phyloP scores from a whole-genome alignment of 2,329 filamentous ascomycete species.

The Elsinoe batatas region DNA sequence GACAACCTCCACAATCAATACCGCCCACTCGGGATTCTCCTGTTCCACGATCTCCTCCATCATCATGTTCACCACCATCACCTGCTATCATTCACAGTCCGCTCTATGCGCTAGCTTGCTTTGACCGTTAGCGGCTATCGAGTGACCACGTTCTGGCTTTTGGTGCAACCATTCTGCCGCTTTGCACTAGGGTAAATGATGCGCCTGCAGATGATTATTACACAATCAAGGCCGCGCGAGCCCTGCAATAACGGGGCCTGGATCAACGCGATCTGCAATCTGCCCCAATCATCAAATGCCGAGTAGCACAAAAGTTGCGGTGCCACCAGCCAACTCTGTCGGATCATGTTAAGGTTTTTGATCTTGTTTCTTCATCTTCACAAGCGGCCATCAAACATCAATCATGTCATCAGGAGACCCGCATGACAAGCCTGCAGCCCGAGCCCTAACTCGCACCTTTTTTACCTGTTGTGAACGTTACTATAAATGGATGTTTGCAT shows the following conservation, averaged over 20 bases:
- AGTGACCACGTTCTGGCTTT: background rate
- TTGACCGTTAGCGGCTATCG: background rate
- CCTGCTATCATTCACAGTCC: background rate
- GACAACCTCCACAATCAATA: background rate
- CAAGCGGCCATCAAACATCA: background rate
- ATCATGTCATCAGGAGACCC: conserved; percentile 2
- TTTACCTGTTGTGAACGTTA: conserved; percentile 2
- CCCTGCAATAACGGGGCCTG: background rate
- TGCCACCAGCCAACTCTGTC: background rate
- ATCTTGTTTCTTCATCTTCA: background rate
- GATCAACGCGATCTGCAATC: conserved; percentile 5
- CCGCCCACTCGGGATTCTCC: background rate
- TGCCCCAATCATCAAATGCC: conserved; percentile 8
- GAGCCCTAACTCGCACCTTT: conserved; percentile 7
- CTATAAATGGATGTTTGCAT: conserved; percentile 6
- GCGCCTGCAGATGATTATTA: background rate
- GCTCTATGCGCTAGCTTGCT: background rate
- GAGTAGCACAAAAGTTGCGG: background rate
- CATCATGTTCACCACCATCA: background rate
- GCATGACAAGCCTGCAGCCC: background rate
- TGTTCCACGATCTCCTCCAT: background rate
- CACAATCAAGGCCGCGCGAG: background rate
- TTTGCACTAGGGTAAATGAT: background rate
- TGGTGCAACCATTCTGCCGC: background rate
- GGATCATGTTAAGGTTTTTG: background rate